These are phyloP conservation scores for Ehretia macrophylla DNA, from an alignment of 257 asterid genomes.

Conservation along the genomic window DNA sequence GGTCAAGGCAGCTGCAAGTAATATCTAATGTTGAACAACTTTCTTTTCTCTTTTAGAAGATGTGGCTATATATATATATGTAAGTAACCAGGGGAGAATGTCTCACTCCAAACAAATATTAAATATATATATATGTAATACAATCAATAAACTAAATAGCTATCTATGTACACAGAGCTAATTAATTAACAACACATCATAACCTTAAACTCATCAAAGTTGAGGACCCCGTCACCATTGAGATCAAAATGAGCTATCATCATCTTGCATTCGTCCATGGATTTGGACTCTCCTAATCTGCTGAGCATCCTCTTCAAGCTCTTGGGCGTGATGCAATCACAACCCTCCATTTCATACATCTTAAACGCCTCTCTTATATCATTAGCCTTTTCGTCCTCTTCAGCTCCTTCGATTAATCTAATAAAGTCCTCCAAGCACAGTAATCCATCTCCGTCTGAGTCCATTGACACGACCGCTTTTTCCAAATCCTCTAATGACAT, in stretches of 20 bases:
- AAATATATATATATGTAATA: too few relatives aligned
- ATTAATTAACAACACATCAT: constrained; percentile 53
- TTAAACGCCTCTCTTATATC: constrained; percentile 54
- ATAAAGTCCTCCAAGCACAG: constrained; percentile 56
- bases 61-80: too few relatives aligned
- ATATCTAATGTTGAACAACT: too few relatives aligned
- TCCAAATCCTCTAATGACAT: constrained; percentile 41
- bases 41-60: too few relatives aligned
- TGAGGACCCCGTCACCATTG: constrained; percentile 58
- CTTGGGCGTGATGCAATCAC: constrained; percentile 49
- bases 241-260: constrained; percentile 61
- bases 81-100: too few relatives aligned
- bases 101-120: too few relatives aligned
- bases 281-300: constrained; percentile 49
- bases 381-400: constrained; percentile 43
- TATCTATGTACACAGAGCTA: too few relatives aligned
- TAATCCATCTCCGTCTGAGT: constrained; percentile 48
- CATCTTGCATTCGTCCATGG: constrained; percentile 38
- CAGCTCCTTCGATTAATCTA: constrained; percentile 41
- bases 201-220: constrained; percentile 55
- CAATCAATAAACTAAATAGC: too few relatives aligned
- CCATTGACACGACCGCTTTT: constrained; percentile 34
- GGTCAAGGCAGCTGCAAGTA: constrained; percentile 33
- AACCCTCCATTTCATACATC: constrained; percentile 52
- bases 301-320: constrained; percentile 61